Evolutionary conservation across 768 basidiomycete genomes (phyloP).

Genomic region (Mycena chlorophos): DNA sequence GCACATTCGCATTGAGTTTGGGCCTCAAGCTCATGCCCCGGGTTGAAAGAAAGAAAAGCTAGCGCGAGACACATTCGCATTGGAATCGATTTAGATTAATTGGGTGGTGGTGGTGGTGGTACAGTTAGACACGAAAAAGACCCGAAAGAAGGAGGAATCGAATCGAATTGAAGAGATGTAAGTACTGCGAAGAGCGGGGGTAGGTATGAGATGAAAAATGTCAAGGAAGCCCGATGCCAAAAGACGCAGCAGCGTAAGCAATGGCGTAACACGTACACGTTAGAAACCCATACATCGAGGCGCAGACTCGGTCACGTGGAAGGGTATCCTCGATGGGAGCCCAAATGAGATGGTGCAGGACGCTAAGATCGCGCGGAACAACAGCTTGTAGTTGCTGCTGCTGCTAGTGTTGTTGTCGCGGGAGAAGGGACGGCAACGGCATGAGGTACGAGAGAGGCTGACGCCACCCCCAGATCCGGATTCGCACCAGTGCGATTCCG

Average conservation of each 20-base stretch:
- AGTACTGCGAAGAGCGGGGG: too few species aligned
- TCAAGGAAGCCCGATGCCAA: background rate
- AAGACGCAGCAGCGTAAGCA: background rate
- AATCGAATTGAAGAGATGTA: too few species aligned
- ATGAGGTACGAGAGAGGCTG: conserved; percentile 8
- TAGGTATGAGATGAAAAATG: background rate
- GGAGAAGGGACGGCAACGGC: background rate
- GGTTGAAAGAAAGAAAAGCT: too few species aligned
- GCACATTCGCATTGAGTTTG: too few species aligned
- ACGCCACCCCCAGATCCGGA: background rate
- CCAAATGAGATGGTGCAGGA: background rate
- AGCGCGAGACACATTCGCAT: background rate
- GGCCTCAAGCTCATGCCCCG: too few species aligned
- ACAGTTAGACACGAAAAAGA: background rate
- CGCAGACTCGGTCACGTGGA: background rate
- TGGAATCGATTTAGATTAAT: background rate
- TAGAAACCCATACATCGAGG: background rate
- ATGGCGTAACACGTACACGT: too few species aligned
- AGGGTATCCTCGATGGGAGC: background rate
- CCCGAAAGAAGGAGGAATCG: background rate
- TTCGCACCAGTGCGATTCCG: background rate
- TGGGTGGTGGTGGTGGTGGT: background rate
- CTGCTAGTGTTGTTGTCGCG: background rate
- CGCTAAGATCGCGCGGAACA: background rate
- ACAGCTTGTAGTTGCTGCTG: background rate